Conservation (phyloP, 2,329 filamentous ascomycete genomes). For the Neonectria punicea region DNA sequence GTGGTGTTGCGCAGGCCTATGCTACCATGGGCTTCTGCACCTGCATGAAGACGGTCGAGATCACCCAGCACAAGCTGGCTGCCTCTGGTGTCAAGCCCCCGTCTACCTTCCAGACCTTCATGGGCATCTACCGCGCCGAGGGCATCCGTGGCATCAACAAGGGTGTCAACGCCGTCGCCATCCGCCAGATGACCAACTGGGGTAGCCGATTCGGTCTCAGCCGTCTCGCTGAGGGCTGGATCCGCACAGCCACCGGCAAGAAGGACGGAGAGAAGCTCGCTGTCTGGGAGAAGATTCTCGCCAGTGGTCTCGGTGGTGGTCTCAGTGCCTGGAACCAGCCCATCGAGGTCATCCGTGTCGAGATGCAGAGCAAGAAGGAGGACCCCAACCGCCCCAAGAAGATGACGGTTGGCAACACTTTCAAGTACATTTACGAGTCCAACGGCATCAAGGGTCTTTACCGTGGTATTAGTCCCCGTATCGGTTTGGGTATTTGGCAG, state of each 20-base stretch:
- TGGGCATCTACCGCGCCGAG: conserved; percentile 95
- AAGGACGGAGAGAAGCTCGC: conserved; percentile 80
- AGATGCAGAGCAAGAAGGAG: conserved; percentile 99
- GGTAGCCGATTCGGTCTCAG: conserved; percentile 94
- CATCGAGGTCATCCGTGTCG: conserved; percentile 98
- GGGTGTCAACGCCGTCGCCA: conserved; percentile 98
- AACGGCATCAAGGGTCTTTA: conserved; percentile 95
- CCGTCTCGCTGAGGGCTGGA: conserved; percentile 89
- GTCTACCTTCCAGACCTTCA: conserved; percentile 95
- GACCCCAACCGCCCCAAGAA: conserved; percentile 99
- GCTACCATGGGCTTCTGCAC: conserved; percentile 99
- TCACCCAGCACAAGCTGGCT: conserved; percentile 97
- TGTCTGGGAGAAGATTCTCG: conserved; percentile 87
- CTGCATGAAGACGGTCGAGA: conserved; percentile 99
- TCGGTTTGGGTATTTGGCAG: conserved; percentile 97
- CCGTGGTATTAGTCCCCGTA: conserved; percentile 92
- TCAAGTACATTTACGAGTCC: conserved; percentile 87
- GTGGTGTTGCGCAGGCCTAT: conserved; percentile 97
- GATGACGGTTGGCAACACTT: conserved; percentile 91
- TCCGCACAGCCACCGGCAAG: conserved; percentile 83
- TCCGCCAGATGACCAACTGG: conserved; percentile 99
- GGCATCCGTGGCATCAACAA: conserved; percentile 97
- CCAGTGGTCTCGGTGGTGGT: conserved; percentile 89
- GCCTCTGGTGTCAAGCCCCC: conserved; percentile 83
- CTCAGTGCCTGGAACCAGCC: conserved; percentile 99